phyloP scores from a whole-genome alignment of 2,329 filamentous ascomycete genomes.

The Cladophialophora yegresii region DNA sequence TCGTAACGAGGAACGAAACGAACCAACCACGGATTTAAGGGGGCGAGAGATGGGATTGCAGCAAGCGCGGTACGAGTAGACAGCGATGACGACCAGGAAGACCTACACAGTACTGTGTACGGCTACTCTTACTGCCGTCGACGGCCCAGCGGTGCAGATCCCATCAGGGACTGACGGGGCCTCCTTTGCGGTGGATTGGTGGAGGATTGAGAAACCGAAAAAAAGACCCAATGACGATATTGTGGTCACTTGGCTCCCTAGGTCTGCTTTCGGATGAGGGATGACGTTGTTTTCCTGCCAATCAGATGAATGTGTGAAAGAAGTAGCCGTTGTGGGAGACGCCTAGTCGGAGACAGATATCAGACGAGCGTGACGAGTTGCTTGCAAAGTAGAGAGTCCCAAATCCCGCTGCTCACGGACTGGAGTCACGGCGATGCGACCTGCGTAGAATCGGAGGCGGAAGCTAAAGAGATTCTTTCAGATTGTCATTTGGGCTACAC shows the following conservation, averaged over 20 bases:
- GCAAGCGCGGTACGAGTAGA: neutral
- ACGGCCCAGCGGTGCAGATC: neutral
- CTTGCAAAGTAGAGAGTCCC: neutral
- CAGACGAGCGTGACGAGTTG: neutral
- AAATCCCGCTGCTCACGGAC: neutral
- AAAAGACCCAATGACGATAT: constrained; percentile 7
- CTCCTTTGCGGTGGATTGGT: neutral
- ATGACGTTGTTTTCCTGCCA: constrained; percentile 2
- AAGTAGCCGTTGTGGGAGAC: neutral
- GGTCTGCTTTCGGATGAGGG: constrained; percentile 1
- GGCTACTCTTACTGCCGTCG: neutral
- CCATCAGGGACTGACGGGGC: neutral
- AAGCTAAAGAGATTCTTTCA: neutral
- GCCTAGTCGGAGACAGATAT: neutral
- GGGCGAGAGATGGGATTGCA: neutral
- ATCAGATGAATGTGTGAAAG: neutral
- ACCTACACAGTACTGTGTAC: too few relatives aligned
- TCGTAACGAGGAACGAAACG: neutral
- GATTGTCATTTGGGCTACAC: constrained; percentile 1
- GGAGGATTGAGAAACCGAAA: neutral
- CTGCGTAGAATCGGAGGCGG: neutral
- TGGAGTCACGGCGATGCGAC: neutral
- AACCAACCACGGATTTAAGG: neutral
- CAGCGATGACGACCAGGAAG: neutral
- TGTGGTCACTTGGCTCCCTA: neutral